These are phyloP conservation scores for Ogataea zsoltii DNA, from an alignment of 805 yeast species.

Conservation along the genomic window DNA sequence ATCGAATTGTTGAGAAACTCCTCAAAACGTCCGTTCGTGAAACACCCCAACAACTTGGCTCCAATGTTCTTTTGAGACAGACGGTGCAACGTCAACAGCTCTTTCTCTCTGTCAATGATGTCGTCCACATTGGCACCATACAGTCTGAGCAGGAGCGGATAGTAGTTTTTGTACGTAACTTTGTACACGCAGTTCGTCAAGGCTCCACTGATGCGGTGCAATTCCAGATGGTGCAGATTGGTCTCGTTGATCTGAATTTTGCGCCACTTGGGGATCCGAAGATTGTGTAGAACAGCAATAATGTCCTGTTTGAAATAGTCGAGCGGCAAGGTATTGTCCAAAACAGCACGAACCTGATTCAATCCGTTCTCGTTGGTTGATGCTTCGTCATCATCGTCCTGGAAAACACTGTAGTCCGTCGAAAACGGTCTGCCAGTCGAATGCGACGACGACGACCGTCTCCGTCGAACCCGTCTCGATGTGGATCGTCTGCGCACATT, in stretches of 20 bases:
- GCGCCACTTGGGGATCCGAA: constrained; percentile 82
- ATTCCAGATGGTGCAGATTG: constrained; percentile 44
- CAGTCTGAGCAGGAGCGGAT: constrained; percentile 72
- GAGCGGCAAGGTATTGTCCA: constrained; percentile 78
- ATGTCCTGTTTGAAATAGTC: constrained; percentile 86
- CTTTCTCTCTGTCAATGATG: constrained; percentile 83
- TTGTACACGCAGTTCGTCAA: constrained; percentile 87
- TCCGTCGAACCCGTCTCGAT: constrained; percentile 22
- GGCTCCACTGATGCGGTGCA: constrained; percentile 85
- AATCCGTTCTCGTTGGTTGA: constrained; percentile 16
- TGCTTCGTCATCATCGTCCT: constrained; percentile 6
- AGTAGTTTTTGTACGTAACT: constrained; percentile 45
- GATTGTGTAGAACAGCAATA: constrained; percentile 57
- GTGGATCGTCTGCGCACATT: constrained; percentile 23
- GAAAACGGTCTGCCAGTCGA: constrained; percentile 19
- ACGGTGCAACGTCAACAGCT: constrained; percentile 69
- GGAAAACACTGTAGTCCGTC: constrained; percentile 12
- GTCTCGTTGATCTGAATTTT: constrained; percentile 39
- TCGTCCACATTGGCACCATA: constrained; percentile 87
- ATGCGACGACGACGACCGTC: constrained; percentile 29
- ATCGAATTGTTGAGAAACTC: constrained; percentile 84
- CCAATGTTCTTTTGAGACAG: constrained; percentile 81
- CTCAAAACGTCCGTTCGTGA: constrained; percentile 90
- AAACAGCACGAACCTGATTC: constrained; percentile 46
- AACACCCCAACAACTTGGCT: constrained; percentile 85